Percentiles rank a stretch among this genome's conserved stretches.
phyloP scores from a whole-genome alignment of 495 filamentous ascomycete species.

The Aspergillus ellipticus region DNA sequence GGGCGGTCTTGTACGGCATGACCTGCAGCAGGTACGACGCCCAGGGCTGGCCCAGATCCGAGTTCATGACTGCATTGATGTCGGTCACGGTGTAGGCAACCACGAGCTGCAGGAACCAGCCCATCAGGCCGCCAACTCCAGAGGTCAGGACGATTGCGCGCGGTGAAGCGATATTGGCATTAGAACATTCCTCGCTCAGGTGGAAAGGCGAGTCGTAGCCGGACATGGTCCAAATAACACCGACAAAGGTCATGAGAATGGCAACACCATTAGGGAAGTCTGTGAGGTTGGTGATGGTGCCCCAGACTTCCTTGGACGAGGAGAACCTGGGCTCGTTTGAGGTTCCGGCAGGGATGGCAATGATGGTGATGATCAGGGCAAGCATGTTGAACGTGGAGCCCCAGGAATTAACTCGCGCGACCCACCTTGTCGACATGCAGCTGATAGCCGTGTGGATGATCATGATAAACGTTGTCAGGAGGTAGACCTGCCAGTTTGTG shows the following conservation, averaged over 20 bases:
- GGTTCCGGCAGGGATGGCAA: slow-evolving; percentile 64
- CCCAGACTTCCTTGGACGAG: slow-evolving; percentile 61
- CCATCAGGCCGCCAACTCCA: slow-evolving; percentile 62
- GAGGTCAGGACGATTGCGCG: slow-evolving; percentile 75
- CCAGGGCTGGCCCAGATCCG: slow-evolving; percentile 71
- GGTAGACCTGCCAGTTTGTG: slow-evolving; percentile 64
- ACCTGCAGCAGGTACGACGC: slow-evolving; percentile 71
- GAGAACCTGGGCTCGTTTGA: slow-evolving; percentile 61
- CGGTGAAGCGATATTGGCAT: slow-evolving; percentile 70
- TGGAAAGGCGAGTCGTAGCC: slow-evolving; percentile 77
- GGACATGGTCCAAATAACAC: slow-evolving; percentile 61
- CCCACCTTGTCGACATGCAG: slow-evolving; percentile 70
- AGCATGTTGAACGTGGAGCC: slow-evolving; percentile 74
- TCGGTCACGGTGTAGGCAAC: slow-evolving; percentile 78
- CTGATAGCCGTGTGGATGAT: slow-evolving; percentile 67
- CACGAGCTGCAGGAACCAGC: slow-evolving; percentile 73
- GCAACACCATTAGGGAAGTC: slow-evolving; percentile 69
- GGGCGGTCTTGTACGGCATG: slow-evolving; percentile 60
- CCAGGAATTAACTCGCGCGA: slow-evolving; percentile 71
- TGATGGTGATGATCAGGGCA: slow-evolving; percentile 62
- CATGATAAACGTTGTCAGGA: slow-evolving; percentile 67
- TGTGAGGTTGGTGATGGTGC: slow-evolving; percentile 64
- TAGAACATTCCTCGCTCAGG: slow-evolving; percentile 72
- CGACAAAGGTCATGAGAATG: slow-evolving; percentile 72
- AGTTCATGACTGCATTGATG: slow-evolving; percentile 57